These are phyloP conservation scores for Linnemannia schmuckeri DNA, from an alignment of 192 early-diverging fungal genomes.

Conservation along the genomic window DNA sequence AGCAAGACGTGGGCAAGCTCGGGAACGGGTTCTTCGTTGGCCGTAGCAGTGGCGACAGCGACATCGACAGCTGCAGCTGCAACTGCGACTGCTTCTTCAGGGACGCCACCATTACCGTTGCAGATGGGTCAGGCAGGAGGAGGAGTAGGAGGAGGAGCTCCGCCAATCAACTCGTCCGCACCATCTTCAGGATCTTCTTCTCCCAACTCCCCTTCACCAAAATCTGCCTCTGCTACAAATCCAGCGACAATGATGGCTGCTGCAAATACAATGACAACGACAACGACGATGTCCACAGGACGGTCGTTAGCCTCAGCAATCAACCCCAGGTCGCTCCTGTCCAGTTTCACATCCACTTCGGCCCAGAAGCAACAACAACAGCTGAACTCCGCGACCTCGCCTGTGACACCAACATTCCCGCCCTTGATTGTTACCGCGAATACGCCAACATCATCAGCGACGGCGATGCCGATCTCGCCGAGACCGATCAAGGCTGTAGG, in stretches of 20 bases:
- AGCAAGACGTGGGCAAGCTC: background rate
- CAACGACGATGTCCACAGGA: background rate
- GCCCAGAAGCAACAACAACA: constrained; percentile 17
- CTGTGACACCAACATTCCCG: background rate
- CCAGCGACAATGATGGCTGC: background rate
- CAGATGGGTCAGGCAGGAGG: background rate
- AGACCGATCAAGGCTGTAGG: constrained; percentile 11
- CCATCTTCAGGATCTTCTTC: constrained; percentile 14
- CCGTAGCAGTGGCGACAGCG: background rate
- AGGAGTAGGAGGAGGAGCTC: background rate
- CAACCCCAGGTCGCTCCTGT: constrained; percentile 21
- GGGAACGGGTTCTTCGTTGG: background rate
- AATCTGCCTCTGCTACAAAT: background rate
- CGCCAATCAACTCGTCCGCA: background rate
- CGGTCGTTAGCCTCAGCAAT: constrained; percentile 3
- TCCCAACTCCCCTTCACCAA: background rate
- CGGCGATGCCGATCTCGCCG: constrained; percentile 17
- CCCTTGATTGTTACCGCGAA: background rate
- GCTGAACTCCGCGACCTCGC: background rate
- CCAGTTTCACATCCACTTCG: constrained; percentile 12
- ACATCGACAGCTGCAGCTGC: constrained; percentile 3
- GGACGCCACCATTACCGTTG: background rate
- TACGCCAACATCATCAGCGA: background rate
- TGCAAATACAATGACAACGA: background rate
- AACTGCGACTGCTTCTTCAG: background rate